Percentiles rank a stretch among this genome's conserved stretches.
These are phyloP conservation scores for Solanum piurae DNA, from an alignment of 257 asterid genomes.

Conservation along the genomic window DNA sequence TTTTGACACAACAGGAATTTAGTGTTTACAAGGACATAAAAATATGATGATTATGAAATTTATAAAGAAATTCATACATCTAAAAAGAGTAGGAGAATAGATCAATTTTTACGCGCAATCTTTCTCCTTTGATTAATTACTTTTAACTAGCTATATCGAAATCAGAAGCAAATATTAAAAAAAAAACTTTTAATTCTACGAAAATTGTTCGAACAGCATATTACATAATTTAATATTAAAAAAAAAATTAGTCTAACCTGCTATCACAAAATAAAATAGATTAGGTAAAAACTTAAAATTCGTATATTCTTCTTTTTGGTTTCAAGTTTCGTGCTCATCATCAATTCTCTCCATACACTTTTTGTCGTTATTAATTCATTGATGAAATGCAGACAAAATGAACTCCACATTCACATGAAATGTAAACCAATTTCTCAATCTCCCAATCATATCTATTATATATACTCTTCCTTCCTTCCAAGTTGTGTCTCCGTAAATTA, in stretches of 20 bases:
- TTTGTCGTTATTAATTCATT: conserved; percentile 9
- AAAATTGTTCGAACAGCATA: not conserved
- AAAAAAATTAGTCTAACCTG: not conserved
- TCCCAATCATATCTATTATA: conserved; percentile 31
- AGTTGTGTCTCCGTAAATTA: conserved; percentile 9
- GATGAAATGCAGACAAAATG: conserved; percentile 60
- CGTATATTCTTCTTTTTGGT: not conserved
- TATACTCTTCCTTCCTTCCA: conserved; percentile 28
- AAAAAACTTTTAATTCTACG: not conserved
- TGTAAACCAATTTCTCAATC: conserved; percentile 3
- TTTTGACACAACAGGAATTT: not conserved
- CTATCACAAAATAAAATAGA: not conserved
- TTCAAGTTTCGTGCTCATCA: conserved; percentile 27
- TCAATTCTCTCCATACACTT: conserved; percentile 13
- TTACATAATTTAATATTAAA: not conserved
- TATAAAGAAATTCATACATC: not conserved
- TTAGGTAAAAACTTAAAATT: not conserved
- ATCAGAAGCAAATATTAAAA: not conserved
- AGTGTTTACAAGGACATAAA: not conserved
- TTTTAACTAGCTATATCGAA: not conserved
- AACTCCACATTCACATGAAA: conserved; percentile 63
- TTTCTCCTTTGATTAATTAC: not conserved
- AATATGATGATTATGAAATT: not conserved
- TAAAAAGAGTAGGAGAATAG: not conserved
- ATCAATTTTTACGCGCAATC: not conserved